Conservation (phyloP, 768 basidiomycete genomes). For the Leccinum incarnatum region DNA sequence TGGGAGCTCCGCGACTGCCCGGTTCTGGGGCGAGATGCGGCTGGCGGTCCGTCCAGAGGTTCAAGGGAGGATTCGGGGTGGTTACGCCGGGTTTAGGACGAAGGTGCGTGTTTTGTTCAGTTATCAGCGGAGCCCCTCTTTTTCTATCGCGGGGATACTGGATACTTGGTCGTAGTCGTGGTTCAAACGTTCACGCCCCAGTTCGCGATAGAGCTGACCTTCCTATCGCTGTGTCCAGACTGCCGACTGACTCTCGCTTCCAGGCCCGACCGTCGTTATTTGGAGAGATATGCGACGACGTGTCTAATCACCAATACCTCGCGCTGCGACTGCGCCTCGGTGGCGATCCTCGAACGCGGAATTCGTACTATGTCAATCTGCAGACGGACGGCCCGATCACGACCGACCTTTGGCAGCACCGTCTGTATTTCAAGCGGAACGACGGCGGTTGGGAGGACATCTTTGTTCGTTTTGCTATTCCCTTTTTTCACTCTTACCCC, state of each 20-base stretch:
- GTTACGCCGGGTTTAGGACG: conserved; percentile 90
- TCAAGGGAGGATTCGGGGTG: conserved; percentile 69
- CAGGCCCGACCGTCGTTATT: conserved; percentile 81
- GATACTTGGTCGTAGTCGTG: too few species aligned
- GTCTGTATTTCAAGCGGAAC: conserved; percentile 70
- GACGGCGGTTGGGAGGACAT: conserved; percentile 79
- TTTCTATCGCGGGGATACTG: too few species aligned
- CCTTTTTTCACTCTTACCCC: background rate
- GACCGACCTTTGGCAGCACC: conserved; percentile 93
- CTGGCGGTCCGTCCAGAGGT: conserved; percentile 65
- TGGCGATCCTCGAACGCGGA: conserved; percentile 72
- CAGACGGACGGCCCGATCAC: conserved; percentile 82
- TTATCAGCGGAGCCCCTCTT: background rate
- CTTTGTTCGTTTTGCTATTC: conserved; percentile 52
- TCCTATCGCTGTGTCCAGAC: background rate
- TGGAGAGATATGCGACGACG: conserved; percentile 82
- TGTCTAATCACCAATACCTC: conserved; percentile 77
- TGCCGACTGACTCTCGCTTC: background rate
- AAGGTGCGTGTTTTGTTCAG: conserved; percentile 49
- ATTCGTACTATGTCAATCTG: conserved; percentile 90
- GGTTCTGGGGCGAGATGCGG: conserved; percentile 81
- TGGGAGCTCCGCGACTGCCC: conserved; percentile 51
- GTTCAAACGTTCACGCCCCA: too few species aligned
- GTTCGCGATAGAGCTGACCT: background rate
- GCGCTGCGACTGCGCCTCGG: conserved; percentile 74